A percentile compares a stretch with the other conserved stretches of the same genome.
These are phyloP conservation scores for Taphrina confusa DNA, from an alignment of 1,139 yeast species.

Conservation along the genomic window DNA sequence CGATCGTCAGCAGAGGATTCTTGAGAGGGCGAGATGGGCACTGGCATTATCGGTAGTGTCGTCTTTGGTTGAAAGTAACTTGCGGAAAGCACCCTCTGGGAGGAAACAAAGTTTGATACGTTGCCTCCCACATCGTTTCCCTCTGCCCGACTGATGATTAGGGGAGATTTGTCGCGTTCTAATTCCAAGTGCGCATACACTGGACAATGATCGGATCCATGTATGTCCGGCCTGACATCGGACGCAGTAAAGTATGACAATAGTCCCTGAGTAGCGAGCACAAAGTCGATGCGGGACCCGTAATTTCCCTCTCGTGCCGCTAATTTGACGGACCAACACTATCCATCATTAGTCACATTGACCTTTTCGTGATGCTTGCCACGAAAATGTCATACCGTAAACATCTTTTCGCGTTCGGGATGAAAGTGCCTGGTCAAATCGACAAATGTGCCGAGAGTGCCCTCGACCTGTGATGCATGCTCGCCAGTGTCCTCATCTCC, in stretches of 20 bases:
- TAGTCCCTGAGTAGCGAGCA: slow-evolving; percentile 55
- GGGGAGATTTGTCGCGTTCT: slow-evolving; percentile 1
- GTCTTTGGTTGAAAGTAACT: slow-evolving; percentile 35
- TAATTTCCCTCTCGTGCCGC: slow-evolving; percentile 55
- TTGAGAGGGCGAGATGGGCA: slow-evolving; percentile 10
- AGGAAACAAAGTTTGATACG: slow-evolving; percentile 37
- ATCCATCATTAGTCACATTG: neutral
- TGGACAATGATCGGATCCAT: slow-evolving; percentile 96
- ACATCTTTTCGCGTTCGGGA: slow-evolving; percentile 64
- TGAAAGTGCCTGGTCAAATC: slow-evolving; percentile 68
- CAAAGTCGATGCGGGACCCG: slow-evolving; percentile 85
- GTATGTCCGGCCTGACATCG: slow-evolving; percentile 65
- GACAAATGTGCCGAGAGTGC: slow-evolving; percentile 47
- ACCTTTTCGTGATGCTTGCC: neutral
- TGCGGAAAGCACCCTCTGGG: slow-evolving; percentile 38
- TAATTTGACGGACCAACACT: slow-evolving; percentile 72
- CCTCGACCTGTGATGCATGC: slow-evolving; percentile 40
- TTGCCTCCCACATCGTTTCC: slow-evolving; percentile 4
- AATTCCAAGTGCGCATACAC: slow-evolving; percentile 65
- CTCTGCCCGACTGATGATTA: neutral
- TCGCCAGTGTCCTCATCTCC: neutral
- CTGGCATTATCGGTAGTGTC: neutral
- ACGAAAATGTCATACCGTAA: slow-evolving; percentile 51
- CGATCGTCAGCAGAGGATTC: neutral
- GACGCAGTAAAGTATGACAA: slow-evolving; percentile 51